phyloP scores from a whole-genome alignment of 1,284 basidiomycete genomes.

The Phenoliferia sp. region DNA sequence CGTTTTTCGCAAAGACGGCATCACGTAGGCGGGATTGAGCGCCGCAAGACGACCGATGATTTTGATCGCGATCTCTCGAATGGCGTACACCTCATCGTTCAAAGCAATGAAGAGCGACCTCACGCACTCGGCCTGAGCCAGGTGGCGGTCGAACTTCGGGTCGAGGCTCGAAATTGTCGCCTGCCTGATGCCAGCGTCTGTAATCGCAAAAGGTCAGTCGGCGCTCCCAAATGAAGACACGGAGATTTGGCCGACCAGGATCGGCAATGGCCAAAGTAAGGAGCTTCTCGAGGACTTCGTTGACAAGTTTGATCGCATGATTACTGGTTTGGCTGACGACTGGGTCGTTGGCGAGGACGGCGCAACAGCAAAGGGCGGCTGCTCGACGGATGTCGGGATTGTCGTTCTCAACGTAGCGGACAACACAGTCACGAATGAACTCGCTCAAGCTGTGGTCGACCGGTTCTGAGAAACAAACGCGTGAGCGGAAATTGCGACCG shows the following conservation, averaged over 20 bases:
- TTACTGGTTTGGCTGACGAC: conserved; percentile 95
- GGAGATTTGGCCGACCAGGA: conserved; percentile 56
- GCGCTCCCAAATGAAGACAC: background rate
- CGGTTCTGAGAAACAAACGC: background rate
- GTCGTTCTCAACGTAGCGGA: conserved; percentile 94
- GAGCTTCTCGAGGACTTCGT: conserved; percentile 94
- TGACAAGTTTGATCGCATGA: conserved; percentile 95
- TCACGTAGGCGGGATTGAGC: conserved; percentile 97
- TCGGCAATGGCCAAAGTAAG: conserved; percentile 96
- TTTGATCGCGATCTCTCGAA: conserved; percentile 81
- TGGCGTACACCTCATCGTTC: conserved; percentile 94
- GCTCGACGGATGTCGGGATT: conserved; percentile 81
- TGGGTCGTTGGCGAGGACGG: conserved; percentile 87
- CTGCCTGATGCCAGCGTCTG: conserved; percentile 77
- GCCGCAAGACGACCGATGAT: conserved; percentile 91
- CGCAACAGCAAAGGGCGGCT: conserved; percentile 88
- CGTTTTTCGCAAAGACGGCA: conserved; percentile 93
- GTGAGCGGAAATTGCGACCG: background rate
- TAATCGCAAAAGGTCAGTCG: background rate
- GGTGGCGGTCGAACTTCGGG: conserved; percentile 92
- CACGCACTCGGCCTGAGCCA: conserved; percentile 98
- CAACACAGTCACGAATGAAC: conserved; percentile 85
- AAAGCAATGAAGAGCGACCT: conserved; percentile 94
- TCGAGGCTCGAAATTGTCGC: conserved; percentile 84
- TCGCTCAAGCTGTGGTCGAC: conserved; percentile 83